Percentiles rank a stretch among this genome's conserved stretches.
Evolutionary conservation across 768 basidiomycete genomes (phyloP).

Genomic region (Russula earlei): DNA sequence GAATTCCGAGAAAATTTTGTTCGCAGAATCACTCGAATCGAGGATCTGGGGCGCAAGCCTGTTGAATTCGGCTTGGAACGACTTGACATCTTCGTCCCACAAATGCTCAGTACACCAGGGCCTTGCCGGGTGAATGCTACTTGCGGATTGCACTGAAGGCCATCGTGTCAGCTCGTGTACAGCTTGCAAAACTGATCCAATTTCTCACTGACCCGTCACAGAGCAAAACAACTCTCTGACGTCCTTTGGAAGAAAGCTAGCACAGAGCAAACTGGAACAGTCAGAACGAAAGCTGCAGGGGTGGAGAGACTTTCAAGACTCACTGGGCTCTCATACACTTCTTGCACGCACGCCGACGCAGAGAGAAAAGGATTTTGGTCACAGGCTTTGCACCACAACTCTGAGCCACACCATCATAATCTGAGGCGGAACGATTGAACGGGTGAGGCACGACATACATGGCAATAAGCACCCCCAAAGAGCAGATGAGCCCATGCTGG

Average conservation of each 20-base stretch:
- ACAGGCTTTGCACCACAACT: constrained; percentile 13
- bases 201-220: background rate
- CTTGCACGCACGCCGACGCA: constrained; percentile 14
- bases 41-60: background rate
- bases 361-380: constrained; percentile 3
- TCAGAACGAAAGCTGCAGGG: background rate
- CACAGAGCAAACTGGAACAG: background rate
- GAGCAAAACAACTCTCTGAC: background rate
- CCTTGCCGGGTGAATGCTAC: background rate
- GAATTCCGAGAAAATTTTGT: background rate
- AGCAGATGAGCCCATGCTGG: constrained; percentile 15
- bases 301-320: background rate
- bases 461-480: constrained; percentile 11
- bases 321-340: constrained; percentile 6
- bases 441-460: background rate
- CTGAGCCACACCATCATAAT: background rate
- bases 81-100: constrained; percentile 6
- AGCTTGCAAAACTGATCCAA: background rate
- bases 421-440: background rate
- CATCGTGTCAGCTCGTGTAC: background rate
- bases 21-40: background rate
- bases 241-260: background rate
- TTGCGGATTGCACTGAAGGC: background rate
- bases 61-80: background rate
- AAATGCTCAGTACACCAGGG: constrained; percentile 4